Evolutionary conservation across 768 basidiomycete species (phyloP).

Genomic region (Lentinula aciculospora): DNA sequence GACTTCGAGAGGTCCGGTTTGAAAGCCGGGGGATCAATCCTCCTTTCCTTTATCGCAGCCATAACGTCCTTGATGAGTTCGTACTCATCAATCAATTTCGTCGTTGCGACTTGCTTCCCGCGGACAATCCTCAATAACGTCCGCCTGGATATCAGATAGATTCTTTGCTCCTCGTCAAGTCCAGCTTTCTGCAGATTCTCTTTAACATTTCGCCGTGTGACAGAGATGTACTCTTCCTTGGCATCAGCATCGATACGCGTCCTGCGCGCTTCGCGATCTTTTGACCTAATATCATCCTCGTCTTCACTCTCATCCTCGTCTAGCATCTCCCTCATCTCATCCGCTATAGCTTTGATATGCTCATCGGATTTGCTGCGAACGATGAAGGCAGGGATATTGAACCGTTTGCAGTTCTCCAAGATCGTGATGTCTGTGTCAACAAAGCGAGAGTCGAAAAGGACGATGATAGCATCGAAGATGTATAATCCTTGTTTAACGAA

Average conservation of each 20-base stretch:
- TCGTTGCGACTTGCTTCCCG: not conserved
- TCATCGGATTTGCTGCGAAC: conserved; percentile 30
- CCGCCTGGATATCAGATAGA: not conserved
- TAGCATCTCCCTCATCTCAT: not conserved
- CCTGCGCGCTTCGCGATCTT: not conserved
- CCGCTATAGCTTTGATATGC: conserved; percentile 2
- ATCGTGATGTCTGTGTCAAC: conserved; percentile 26
- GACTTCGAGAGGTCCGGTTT: not conserved
- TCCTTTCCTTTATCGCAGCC: conserved; percentile 3
- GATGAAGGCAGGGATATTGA: conserved; percentile 27
- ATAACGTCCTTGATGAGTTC: conserved; percentile 2
- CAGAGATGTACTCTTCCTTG: not conserved
- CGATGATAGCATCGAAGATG: conserved; percentile 28
- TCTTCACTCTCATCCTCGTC: conserved; percentile 1
- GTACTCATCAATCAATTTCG: conserved; percentile 1
- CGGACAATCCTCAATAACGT: conserved; percentile 1
- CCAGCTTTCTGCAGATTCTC: conserved; percentile 1
- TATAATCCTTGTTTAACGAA: conserved; percentile 30
- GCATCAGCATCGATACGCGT: conserved; percentile 1
- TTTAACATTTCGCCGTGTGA: not conserved
- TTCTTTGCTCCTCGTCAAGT: not conserved
- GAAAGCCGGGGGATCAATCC: not conserved
- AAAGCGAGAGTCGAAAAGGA: conserved; percentile 28
- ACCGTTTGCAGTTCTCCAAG: conserved; percentile 22
- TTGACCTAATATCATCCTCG: not conserved